Base-by-base conservation (phyloP, 148 eudicot species). In the Rhododendron williamsianum region DNA sequence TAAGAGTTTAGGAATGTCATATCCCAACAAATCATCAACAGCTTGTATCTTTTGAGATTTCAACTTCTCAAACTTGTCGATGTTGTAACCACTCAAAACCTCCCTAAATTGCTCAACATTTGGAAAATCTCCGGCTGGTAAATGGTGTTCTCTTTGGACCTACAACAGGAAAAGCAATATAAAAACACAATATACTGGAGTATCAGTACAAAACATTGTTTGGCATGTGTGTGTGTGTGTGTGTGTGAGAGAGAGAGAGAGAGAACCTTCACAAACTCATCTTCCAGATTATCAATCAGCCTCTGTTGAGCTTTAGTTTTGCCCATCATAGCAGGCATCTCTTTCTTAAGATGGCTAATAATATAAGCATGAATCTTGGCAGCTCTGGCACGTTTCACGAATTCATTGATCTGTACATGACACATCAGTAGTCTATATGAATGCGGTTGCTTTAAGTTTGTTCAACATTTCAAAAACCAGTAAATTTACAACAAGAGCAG, bases 281-380 rank as follows among this genome's bases (percentile, higher is more conserved):
- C 92, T 85, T 86, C 93, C 4, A 97, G 92, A 86, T 97, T 94
- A 89, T 97, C 99, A 74, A 93, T 91, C 9, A 97, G 89, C 71
- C 91, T 90, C 87, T 97, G 96, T 80, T 97, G 99, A 77, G 99
- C 86, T 87, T 97, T 97, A 54, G 87, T 91, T 87, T 97, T 97
- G 86, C 99, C 99, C 80, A 97, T 95, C 98, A 97, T 93, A 54
- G 98, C 91, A 85, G 98, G 99, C 99, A 97, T 97, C 94, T 95
- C 99, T 84, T 93, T 97, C 87, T 88, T 97, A 58, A 97, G 94
- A 91, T 97, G 99, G 85, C 98, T 93, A 58, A 97, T 92, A 76
- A 97, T 97, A 90, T 92, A 92, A 82, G 99, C 95, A 78, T 95
- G 99, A 86, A 97, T 97, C 89, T 95, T 97, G 81, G 96, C 98